A percentile compares a stretch with the other conserved stretches of the same genome.
Evolutionary conservation across 2,329 filamentous ascomycete species (phyloP).

Genomic region (Pezicula carpinea): DNA sequence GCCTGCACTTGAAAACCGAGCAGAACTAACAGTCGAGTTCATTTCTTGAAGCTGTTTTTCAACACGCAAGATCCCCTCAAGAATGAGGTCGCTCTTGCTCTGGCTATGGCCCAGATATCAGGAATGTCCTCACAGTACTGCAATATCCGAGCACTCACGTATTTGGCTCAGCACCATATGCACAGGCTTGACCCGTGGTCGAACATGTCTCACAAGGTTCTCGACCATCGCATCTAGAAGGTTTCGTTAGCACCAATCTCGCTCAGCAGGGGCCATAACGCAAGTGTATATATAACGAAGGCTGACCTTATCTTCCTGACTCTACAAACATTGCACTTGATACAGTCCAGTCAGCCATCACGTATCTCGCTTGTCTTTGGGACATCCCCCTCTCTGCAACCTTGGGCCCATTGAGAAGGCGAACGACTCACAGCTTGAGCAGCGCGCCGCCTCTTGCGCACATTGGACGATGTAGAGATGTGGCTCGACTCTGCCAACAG

Average conservation of each 20-base stretch:
- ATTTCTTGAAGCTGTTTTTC: conserved; percentile 42
- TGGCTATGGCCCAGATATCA: conserved; percentile 26
- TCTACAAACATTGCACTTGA: conserved; percentile 43
- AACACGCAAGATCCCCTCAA: conserved; percentile 43
- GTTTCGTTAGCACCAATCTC: not conserved
- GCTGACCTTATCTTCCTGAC: conserved; percentile 42
- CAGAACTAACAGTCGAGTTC: conserved; percentile 20
- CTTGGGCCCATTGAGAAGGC: conserved; percentile 2
- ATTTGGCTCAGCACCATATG: conserved; percentile 26
- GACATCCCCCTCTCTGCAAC: not conserved
- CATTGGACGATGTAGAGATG: not conserved
- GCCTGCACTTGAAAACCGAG: no score
- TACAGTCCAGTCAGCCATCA: conserved; percentile 1
- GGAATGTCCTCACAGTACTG: not conserved
- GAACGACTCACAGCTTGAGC: conserved; percentile 22
- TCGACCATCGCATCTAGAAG: conserved; percentile 41
- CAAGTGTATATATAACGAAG: no score
- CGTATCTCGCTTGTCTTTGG: not conserved
- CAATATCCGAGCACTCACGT: conserved; percentile 19
- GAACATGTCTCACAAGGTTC: conserved; percentile 33
- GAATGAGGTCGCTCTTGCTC: conserved; percentile 46
- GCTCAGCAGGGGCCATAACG: no score
- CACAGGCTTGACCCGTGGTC: conserved; percentile 22
- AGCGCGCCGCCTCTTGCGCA: conserved; percentile 12
- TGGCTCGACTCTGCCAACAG: not conserved